Evolutionary conservation across 768 basidiomycete genomes (phyloP).

Genomic region (Suillus bovinus): DNA sequence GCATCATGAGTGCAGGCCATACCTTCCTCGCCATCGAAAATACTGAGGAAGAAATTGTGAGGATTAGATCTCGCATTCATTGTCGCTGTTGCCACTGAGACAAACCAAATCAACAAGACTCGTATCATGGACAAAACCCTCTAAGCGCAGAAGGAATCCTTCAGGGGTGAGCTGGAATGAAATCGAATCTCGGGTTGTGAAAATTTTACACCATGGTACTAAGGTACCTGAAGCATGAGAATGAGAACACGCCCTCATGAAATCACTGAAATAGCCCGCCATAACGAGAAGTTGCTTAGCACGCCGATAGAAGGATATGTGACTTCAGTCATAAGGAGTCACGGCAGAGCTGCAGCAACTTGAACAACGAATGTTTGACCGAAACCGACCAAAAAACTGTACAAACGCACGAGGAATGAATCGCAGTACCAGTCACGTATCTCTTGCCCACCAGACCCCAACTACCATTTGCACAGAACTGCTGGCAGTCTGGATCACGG

Average conservation of each 20-base stretch:
- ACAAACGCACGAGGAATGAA: no score
- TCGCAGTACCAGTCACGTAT: no score
- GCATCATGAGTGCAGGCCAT: no score
- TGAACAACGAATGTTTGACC: conserved; percentile 44
- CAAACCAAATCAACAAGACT: no score
- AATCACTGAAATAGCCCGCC: conserved; percentile 29
- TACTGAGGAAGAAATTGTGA: no score
- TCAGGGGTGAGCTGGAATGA: no score
- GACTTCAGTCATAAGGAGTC: conserved; percentile 50
- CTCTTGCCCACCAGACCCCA: conserved; percentile 39
- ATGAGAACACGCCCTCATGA: conserved; percentile 9
- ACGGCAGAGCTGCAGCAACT: conserved; percentile 46
- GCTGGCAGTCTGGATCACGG: conserved; percentile 40
- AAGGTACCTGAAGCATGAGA: conserved; percentile 30
- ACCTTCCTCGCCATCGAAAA: no score
- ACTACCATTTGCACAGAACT: conserved; percentile 45
- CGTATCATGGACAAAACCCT: no score
- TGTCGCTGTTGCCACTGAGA: no score
- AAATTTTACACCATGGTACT: conserved; percentile 35
- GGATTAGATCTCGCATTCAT: no score
- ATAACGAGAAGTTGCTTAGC: conserved; percentile 45
- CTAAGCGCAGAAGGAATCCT: no score
- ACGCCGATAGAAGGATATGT: conserved; percentile 52
- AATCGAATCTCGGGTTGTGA: neutral
- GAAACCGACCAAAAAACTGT: no score